These are phyloP conservation scores for Mycena sanguinolenta DNA, from an alignment of 768 basidiomycete species.

Conservation along the genomic window DNA sequence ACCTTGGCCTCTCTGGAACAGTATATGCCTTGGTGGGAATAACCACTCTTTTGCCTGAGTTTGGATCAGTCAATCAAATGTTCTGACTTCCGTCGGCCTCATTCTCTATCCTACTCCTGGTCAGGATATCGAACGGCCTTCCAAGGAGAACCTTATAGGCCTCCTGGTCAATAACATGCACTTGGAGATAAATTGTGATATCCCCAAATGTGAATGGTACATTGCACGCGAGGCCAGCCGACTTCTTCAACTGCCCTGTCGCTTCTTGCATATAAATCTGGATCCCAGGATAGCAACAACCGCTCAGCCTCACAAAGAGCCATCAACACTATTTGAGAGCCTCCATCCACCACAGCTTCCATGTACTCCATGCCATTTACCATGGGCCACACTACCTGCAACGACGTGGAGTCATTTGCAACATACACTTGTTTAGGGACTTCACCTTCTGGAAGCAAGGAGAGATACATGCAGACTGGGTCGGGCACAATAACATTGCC, in stretches of 20 bases:
- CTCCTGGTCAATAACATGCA: conserved; percentile 20
- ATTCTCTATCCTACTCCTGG: conserved; percentile 31
- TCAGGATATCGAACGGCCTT: conserved; percentile 40
- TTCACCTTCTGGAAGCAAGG: conserved; percentile 16
- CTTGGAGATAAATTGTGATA: conserved; percentile 33
- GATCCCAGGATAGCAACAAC: not conserved
- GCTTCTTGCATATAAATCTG: conserved; percentile 29
- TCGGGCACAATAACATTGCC: not conserved
- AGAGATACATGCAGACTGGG: conserved; percentile 10
- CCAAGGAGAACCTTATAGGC: not conserved
- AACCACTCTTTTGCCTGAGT: not conserved
- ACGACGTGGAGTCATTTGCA: not conserved
- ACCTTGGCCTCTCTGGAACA: not conserved
- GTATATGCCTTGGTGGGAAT: not conserved
- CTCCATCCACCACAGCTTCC: not conserved
- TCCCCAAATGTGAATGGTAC: conserved; percentile 29
- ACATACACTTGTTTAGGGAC: not conserved
- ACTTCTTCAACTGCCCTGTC: conserved; percentile 23
- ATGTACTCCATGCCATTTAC: not conserved
- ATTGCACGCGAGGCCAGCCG: conserved; percentile 24
- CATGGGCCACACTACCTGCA: not conserved
- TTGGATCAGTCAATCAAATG: not conserved
- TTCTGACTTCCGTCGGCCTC: conserved; percentile 20
- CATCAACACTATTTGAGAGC: not conserved
- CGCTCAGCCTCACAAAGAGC: not conserved